Conservation (phyloP, 805 yeast genomes). For the Phaffomyces antillensis region DNA sequence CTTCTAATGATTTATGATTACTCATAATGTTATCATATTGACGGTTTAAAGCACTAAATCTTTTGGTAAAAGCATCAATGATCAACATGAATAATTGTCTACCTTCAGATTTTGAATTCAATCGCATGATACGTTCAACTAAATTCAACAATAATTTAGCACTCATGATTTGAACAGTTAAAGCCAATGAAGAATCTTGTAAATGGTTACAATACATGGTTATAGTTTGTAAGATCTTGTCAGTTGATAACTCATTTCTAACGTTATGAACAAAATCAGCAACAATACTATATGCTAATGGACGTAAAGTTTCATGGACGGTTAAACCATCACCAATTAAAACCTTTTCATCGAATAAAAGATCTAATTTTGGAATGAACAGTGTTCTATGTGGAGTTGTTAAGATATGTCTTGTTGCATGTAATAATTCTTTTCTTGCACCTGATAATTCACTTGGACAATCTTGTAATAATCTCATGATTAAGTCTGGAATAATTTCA, state of each 20-base stretch:
- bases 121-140: slow-evolving; percentile 78
- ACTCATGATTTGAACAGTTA: slow-evolving; percentile 94
- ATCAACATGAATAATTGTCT: slow-evolving; percentile 75
- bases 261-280: slow-evolving; percentile 95
- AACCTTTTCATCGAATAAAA: slow-evolving; percentile 79
- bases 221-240: slow-evolving; percentile 84
- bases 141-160: slow-evolving; percentile 82
- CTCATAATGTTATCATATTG: slow-evolving; percentile 60
- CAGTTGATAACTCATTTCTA: slow-evolving; percentile 71
- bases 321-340: slow-evolving; percentile 91
- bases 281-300: slow-evolving; percentile 89
- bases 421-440: slow-evolving; percentile 86
- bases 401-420: slow-evolving; percentile 91
- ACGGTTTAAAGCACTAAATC: slow-evolving; percentile 70
- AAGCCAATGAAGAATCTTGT: slow-evolving; percentile 73
- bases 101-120: slow-evolving; percentile 73
- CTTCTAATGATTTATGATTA: slow-evolving; percentile 49
- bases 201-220: slow-evolving; percentile 72
- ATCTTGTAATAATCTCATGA: slow-evolving; percentile 80
- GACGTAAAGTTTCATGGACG: slow-evolving; percentile 81
- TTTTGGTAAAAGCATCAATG: slow-evolving; percentile 78
- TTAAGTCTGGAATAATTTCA: slow-evolving; percentile 74
- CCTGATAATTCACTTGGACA: slow-evolving; percentile 91
- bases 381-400: slow-evolving; percentile 80
- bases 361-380: slow-evolving; percentile 79